These are phyloP conservation scores for Hypoxylon cercidicola DNA, from an alignment of 495 filamentous ascomycete species.

Conservation along the genomic window DNA sequence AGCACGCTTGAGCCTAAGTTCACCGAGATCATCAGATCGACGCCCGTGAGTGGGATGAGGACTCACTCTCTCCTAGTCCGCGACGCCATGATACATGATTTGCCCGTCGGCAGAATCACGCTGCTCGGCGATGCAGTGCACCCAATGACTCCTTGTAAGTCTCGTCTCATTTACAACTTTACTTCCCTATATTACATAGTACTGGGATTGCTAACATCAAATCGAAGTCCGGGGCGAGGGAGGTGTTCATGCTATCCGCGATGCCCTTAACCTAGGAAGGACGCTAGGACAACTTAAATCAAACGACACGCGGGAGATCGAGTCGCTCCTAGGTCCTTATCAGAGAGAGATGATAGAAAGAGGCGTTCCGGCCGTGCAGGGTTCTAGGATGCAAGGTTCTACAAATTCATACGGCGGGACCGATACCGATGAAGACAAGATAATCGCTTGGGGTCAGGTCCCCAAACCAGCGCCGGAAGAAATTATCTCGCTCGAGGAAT, in stretches of 20 bases:
- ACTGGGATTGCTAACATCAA: slow-evolving; percentile 1
- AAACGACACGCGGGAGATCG: neutral
- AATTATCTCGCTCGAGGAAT: slow-evolving; percentile 9
- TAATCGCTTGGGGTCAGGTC: slow-evolving; percentile 10
- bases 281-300: slow-evolving; percentile 19
- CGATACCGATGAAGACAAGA: neutral
- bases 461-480: slow-evolving; percentile 17
- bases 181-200: neutral
- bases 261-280: slow-evolving; percentile 43
- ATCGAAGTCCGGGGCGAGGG: slow-evolving; percentile 55
- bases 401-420: neutral
- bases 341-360: slow-evolving; percentile 32
- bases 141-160: slow-evolving; percentile 71
- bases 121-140: slow-evolving; percentile 71
- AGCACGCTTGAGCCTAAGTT: slow-evolving; percentile 33
- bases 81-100: slow-evolving; percentile 30
- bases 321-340: slow-evolving; percentile 20
- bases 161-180: neutral
- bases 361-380: slow-evolving; percentile 19
- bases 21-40: slow-evolving; percentile 36
- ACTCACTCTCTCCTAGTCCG: slow-evolving; percentile 18
- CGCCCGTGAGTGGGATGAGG: slow-evolving; percentile 15
- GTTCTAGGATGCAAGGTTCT: slow-evolving; percentile 7
- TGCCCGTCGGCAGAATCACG: slow-evolving; percentile 55
- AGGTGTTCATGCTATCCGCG: slow-evolving; percentile 55